Conservation (phyloP, 2,329 filamentous ascomycete genomes). For the Orbilia brochopaga region DNA sequence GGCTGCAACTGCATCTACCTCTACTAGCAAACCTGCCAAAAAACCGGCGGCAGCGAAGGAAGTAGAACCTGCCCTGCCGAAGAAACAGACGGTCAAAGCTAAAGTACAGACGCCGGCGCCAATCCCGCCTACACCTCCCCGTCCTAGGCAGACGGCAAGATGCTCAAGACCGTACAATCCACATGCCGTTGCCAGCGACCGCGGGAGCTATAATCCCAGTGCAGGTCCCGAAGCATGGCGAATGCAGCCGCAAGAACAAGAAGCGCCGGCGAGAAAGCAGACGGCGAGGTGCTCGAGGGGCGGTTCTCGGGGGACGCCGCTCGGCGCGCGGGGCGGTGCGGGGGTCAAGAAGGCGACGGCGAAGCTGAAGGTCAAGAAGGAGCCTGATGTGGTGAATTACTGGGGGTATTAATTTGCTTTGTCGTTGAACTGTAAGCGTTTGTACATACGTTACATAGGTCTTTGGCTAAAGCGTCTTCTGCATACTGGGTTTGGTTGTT, state of each 20-base stretch:
- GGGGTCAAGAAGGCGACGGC: conserved; percentile 17
- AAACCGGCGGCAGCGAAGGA: not conserved
- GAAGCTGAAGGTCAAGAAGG: conserved; percentile 20
- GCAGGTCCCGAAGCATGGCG: not conserved
- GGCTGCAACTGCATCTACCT: too few relatives aligned
- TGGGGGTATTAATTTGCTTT: conserved; percentile 26
- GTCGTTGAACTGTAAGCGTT: conserved; percentile 27
- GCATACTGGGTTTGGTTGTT: too few relatives aligned
- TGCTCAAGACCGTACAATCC: not conserved
- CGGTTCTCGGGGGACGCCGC: not conserved
- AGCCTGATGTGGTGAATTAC: not conserved
- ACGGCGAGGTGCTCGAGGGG: conserved; percentile 14
- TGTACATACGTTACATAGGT: too few relatives aligned
- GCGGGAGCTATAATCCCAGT: not conserved
- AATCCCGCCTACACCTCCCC: too few relatives aligned
- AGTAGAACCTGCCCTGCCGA: not conserved
- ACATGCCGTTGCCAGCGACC: not conserved
- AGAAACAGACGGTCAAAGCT: not conserved
- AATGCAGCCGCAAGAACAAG: conserved; percentile 5
- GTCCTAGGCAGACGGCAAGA: conserved; percentile 7
- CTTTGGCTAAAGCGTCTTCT: too few relatives aligned
- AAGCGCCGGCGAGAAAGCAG: not conserved
- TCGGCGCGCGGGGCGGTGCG: conserved; percentile 18
- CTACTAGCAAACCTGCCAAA: not conserved
- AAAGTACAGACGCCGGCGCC: not conserved